Percentiles rank a stretch among this genome's conserved stretches.
Evolutionary conservation across 2,329 filamentous ascomycete species (phyloP).

Genomic region (Paradendryphiella salina): DNA sequence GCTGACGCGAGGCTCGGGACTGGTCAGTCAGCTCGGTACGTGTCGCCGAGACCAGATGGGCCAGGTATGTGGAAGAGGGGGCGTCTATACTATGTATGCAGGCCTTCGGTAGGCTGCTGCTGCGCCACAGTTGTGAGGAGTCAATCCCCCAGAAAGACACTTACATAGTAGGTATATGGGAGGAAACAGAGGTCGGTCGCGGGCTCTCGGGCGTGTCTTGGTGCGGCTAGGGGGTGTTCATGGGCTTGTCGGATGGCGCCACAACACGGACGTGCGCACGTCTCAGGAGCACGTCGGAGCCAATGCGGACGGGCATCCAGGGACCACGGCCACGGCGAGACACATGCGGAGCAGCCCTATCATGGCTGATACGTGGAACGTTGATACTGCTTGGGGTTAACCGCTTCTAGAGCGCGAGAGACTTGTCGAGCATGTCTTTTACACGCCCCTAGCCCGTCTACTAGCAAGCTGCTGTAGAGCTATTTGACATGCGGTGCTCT

Average conservation of each 20-base stretch:
- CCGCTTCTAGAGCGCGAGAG: background rate
- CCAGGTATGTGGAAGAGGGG: background rate
- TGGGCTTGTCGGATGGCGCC: constrained; percentile 10
- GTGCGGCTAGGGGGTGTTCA: constrained; percentile 4
- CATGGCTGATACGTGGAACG: constrained; percentile 2
- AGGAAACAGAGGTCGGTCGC: background rate
- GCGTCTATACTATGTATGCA: constrained; percentile 1
- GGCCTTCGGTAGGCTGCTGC: background rate
- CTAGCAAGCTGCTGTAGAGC: no score
- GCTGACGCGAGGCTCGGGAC: no score
- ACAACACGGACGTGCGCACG: constrained; percentile 22
- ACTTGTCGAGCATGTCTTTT: no score
- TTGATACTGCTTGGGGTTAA: no score
- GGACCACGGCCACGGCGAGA: constrained; percentile 10
- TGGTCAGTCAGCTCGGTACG: background rate
- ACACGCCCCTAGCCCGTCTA: no score
- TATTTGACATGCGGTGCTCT: background rate
- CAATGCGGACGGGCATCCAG: constrained; percentile 21
- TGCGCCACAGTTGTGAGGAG: constrained; percentile 2
- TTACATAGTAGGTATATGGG: background rate
- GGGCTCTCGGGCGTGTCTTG: background rate
- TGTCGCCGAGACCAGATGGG: constrained; percentile 7
- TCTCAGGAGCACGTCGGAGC: constrained; percentile 33
- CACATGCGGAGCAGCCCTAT: constrained; percentile 10
- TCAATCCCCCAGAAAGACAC: background rate